A percentile compares a stretch with the other conserved stretches of the same genome.
phyloP scores from a whole-genome alignment of 805 yeast genomes.

The Wickerhamiella lipophila region DNA sequence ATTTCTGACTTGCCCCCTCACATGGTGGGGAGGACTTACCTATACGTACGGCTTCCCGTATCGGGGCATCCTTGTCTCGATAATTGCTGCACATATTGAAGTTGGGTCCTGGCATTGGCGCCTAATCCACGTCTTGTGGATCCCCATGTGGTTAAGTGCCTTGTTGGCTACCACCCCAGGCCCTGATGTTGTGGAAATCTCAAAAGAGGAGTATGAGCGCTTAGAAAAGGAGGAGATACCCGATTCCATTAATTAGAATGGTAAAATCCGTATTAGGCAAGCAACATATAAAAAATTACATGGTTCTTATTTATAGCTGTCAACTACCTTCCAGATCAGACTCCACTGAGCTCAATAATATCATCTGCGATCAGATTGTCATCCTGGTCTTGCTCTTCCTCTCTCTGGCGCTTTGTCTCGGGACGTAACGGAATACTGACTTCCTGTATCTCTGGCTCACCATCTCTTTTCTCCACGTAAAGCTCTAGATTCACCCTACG shows the following conservation, averaged over 20 bases:
- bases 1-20: slow-evolving; percentile 36
- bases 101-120: slow-evolving; percentile 81
- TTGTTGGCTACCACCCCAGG: slow-evolving; percentile 4
- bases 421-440: slow-evolving; percentile 21
- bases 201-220: slow-evolving; percentile 9
- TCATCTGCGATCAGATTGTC: slow-evolving; percentile 11
- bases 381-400: slow-evolving; percentile 10
- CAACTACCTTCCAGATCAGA: too few species aligned
- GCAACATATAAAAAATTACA: too few species aligned
- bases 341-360: neutral
- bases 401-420: slow-evolving; percentile 16
- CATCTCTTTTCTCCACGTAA: slow-evolving; percentile 19
- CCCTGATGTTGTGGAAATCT: slow-evolving; percentile 2
- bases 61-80: slow-evolving; percentile 35
- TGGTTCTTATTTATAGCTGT: too few species aligned
- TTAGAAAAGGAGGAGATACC: slow-evolving; percentile 5
- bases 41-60: slow-evolving; percentile 27
- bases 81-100: slow-evolving; percentile 52
- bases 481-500: slow-evolving; percentile 42
- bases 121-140: slow-evolving; percentile 60
- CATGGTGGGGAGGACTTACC: slow-evolving; percentile 27
- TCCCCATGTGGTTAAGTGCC: slow-evolving; percentile 59
- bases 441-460: slow-evolving; percentile 19
- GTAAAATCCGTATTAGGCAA: too few species aligned
- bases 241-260: slow-evolving; percentile 3